Conservation (phyloP, 257 asterid genomes). For the Nicotiana paniculata region DNA sequence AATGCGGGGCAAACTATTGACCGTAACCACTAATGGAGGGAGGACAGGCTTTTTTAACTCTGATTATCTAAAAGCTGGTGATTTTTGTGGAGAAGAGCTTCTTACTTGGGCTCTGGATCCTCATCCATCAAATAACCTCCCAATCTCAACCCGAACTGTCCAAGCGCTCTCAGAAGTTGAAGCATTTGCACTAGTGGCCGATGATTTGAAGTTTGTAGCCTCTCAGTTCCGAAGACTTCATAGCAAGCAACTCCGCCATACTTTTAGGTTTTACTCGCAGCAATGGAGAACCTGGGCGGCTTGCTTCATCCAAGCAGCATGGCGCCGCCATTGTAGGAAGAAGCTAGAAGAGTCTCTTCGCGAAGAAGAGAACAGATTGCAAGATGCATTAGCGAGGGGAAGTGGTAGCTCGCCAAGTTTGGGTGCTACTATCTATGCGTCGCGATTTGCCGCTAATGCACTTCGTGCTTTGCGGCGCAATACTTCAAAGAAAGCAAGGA, state of each 20-base stretch:
- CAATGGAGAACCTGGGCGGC: constrained; percentile 99
- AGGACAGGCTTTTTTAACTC: constrained; percentile 88
- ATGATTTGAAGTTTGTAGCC: constrained; percentile 86
- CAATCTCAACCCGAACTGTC: constrained; percentile 89
- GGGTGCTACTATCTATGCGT: constrained; percentile 86
- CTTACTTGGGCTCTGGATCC: constrained; percentile 98
- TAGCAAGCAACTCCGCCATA: constrained; percentile 88
- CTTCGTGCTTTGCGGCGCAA: constrained; percentile 64
- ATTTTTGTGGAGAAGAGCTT: constrained; percentile 98
- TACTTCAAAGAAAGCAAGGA: constrained; percentile 48
- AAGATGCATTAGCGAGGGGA: constrained; percentile 63
- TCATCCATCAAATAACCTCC: constrained; percentile 72
- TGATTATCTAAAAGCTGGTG: constrained; percentile 73
- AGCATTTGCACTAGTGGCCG: constrained; percentile 85
- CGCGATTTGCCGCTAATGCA: constrained; percentile 87
- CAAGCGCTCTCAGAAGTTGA: constrained; percentile 93
- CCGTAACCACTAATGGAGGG: constrained; percentile 92
- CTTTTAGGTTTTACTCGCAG: constrained; percentile 86
- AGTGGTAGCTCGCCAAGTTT: constrained; percentile 68
- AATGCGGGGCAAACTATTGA: constrained; percentile 77
- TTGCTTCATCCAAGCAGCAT: constrained; percentile 88
- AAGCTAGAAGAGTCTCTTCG: constrained; percentile 75
- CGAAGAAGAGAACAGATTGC: constrained; percentile 68
- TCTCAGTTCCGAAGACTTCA: constrained; percentile 84
- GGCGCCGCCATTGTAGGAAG: constrained; percentile 73